phyloP scores from a whole-genome alignment of 2,329 filamentous ascomycete genomes.

The Fusarium chlamydosporum region DNA sequence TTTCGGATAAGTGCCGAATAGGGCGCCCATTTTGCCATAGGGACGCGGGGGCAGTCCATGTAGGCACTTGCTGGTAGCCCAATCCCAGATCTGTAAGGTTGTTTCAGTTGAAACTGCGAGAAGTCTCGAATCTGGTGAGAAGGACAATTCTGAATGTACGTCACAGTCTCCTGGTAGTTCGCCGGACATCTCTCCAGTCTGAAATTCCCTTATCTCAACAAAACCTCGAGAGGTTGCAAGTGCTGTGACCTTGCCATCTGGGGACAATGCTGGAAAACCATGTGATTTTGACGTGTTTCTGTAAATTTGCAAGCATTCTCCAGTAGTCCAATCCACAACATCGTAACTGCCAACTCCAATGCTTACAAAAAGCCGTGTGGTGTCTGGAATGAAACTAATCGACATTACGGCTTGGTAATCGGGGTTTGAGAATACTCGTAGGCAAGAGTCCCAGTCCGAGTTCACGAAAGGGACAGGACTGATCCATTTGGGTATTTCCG shows the following conservation, averaged over 20 bases:
- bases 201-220: not conserved
- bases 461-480: fast-evolving
- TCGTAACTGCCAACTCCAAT: too few relatives aligned
- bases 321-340: not conserved
- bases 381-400: not conserved
- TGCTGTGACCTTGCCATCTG: not conserved
- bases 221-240: not conserved
- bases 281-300: too few relatives aligned
- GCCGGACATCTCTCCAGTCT: not conserved
- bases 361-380: not conserved
- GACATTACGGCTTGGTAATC: not conserved
- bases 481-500: not conserved
- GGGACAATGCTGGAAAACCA: not conserved
- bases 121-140: not conserved
- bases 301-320: not conserved
- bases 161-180: not conserved
- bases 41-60: too few relatives aligned
- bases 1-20: not conserved
- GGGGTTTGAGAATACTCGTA: not conserved
- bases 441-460: not conserved
- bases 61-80: not conserved
- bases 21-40: too few relatives aligned
- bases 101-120: not conserved
- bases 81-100: not conserved
- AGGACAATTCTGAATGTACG: not conserved